Evolutionary conservation across 164 flowering plant species (phyloP), one percentile per base, ranked within the genome.

Genomic region (Euptelea pleiosperma): DNA sequence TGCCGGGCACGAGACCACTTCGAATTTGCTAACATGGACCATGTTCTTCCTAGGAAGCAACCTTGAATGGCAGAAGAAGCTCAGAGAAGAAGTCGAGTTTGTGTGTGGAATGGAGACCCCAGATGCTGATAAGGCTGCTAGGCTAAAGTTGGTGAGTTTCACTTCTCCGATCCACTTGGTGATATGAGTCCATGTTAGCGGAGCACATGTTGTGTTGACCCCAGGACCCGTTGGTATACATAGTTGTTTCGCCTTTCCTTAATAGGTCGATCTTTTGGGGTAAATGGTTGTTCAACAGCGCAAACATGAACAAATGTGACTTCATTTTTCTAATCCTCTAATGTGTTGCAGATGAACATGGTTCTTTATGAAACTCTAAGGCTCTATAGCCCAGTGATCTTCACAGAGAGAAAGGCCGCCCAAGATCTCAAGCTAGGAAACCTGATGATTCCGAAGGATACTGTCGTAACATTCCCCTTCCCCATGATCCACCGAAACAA

Each of bases 281-380:
- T n/a, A n/a, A n/a, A n/a, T n/a, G n/a, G n/a, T n/a, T n/a, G n/a
- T n/a, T n/a, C n/a, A n/a, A n/a, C n/a, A n/a, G n/a, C n/a, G n/a
- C n/a, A n/a, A n/a, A n/a, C n/a, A n/a, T n/a, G n/a, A n/a, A n/a
- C n/a, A n/a, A n/a, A n/a, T n/a, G n/a, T n/a, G n/a, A n/a, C n/a
- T n/a, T n/a, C n/a, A n/a, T n/a, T n/a, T n/a, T n/a, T n/a, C n/a
- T n/a, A n/a, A n/a, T n/a, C n/a, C n/a, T n/a, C n/a, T n/a, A n/a
- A n/a, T n/a, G n/a, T n/a, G n/a, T n/a, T n/a, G n/a, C n/a, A 77
- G 78, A 57, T 75, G 58, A 67, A 58, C 66, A 70, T 79, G 83
- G 68, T 79, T 36, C 49, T 79, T 15, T 34, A 50, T 30, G 80
- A 79, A 63, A 35, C 57, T 9, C 42, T 79, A 30, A 61, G 83